phyloP scores from a whole-genome alignment of 257 asterid species.

The Salvia splendens region DNA sequence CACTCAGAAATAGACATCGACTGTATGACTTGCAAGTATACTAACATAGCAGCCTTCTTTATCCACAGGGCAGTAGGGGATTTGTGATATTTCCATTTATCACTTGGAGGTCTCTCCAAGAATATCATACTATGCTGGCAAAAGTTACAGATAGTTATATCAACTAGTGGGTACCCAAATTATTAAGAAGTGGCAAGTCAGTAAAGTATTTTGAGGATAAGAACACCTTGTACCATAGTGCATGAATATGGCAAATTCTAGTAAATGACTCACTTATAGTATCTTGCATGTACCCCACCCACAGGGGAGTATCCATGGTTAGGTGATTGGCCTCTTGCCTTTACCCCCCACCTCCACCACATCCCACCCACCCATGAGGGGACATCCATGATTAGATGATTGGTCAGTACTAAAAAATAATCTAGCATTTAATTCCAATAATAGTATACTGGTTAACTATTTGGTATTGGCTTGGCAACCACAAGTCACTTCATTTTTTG shows the following conservation, averaged over 20 bases:
- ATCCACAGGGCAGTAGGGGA: neutral
- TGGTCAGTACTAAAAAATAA: neutral
- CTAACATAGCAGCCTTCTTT: neutral
- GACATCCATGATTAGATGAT: neutral
- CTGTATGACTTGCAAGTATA: neutral
- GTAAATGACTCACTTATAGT: constrained; percentile 16
- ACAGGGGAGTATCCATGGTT: neutral
- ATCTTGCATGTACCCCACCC: constrained; percentile 9
- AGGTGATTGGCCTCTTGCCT: neutral
- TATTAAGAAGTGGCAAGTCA: constrained; percentile 22
- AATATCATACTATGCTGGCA: constrained; percentile 29
- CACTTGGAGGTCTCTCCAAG: constrained; percentile 22
- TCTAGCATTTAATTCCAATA: neutral
- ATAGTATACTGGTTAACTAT: neutral
- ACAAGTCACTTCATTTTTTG: neutral
- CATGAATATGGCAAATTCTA: constrained; percentile 29
- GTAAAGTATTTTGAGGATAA: constrained; percentile 34
- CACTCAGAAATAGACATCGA: no score
- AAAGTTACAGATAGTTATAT: constrained; percentile 14
- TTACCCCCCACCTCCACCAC: no score
- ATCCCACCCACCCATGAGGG: neutral
- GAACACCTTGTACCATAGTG: constrained; percentile 23
- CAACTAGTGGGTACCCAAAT: constrained; percentile 27
- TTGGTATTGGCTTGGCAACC: constrained; percentile 6
- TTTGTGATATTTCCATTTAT: constrained; percentile 4